Evolutionary conservation across 495 filamentous ascomycete genomes (phyloP), one percentile per base, ranked within the genome.

Genomic region (Tuber umbilicatum): DNA sequence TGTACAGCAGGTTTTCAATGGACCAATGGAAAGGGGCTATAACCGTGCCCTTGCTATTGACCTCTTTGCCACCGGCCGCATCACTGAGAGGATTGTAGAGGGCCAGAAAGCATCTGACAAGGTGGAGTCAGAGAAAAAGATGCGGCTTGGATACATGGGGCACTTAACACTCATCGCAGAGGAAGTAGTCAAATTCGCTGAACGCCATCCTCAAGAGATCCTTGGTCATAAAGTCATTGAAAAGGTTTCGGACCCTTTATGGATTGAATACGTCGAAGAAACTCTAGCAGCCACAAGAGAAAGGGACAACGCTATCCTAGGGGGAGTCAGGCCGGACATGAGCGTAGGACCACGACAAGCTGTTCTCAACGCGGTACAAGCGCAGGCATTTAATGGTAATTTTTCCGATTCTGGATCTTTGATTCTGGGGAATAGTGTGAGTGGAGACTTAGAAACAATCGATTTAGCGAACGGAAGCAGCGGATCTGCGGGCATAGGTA

Each of bases 1-100:
- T 76, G 91, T 99, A 19, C 95, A 99, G 83, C 95, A 99, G 85
- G 96, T 99, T 0, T 99, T 99, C 84, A 99, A 99, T 81, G 95
- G 96, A 0, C 92, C 92, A 19, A 97, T 99, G 92, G 94, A 97
- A 77, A 91, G 94, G 71, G 93, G 95, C 21, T 97, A 90, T 83
- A 99, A 99, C 84, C 90, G 93, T 12, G 90, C 89, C 64, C 87
- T 99, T n/a, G 94, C 95, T 38, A 91, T 97, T 71, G 93, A 97
- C 83, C 89, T 99, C 42, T 97, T 97, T 72, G 92, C 95, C 79
- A 90, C 89, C 42, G 94, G 94, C 12, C 89, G 91, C 73, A 92
- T 99, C 75, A 98, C 94, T 5, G 91, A 93, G 79, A 89, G 91
- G 45, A 97, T 99, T 81, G 90, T 97, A 73, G 91, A 94, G 77